Evolutionary conservation across 805 yeast species (phyloP), one percentile per base, ranked within the genome.

Genomic region (Myxozyma monticola): DNA sequence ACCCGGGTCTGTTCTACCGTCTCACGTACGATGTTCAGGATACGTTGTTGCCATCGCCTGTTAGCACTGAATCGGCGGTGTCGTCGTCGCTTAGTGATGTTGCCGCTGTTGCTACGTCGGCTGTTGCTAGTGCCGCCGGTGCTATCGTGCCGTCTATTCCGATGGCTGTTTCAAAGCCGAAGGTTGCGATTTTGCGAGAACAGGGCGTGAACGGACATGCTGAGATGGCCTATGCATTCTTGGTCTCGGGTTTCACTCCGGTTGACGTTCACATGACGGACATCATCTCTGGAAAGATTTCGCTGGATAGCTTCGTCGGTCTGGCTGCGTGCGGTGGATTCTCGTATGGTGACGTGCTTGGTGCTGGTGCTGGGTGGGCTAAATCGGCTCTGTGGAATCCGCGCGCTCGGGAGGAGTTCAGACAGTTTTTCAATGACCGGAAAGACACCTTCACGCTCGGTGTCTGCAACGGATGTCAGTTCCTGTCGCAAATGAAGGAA

Each of bases 361-460:
- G 99, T 61, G 99, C 99, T 30, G 99, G 96, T 67, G 85, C 91
- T 46, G 99, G 99, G 51, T 93, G 99, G 99, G 99, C 99, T 51
- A 89, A 88, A 65, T 88, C 97, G 15, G 96, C 93, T 8, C 72
- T 93, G 59, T 89, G 83, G 78, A 85, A 91, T 66, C 87, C 80
- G 31, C 74, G 71, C 47, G 85, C 91, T 31, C 81, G 93, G 66
- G 64, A 75, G 24, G 90, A 88, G 72, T 93, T 93, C 68, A 70
- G 73, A 58, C 76, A 72, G 42, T 93, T 93, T 70, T 93, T 93
- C 80, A 82, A 83, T 63, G 85, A 80, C 47, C 83, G 99, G 71
- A 74, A 75, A 17, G 95, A 93, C 67, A 93, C 99, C 0, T 93
- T 93, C 74, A 95, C 98, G 3, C 82, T 93, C 62, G 99, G 99